phyloP scores from a whole-genome alignment of 164 flowering plant genomes.

The Saururus chinensis region DNA sequence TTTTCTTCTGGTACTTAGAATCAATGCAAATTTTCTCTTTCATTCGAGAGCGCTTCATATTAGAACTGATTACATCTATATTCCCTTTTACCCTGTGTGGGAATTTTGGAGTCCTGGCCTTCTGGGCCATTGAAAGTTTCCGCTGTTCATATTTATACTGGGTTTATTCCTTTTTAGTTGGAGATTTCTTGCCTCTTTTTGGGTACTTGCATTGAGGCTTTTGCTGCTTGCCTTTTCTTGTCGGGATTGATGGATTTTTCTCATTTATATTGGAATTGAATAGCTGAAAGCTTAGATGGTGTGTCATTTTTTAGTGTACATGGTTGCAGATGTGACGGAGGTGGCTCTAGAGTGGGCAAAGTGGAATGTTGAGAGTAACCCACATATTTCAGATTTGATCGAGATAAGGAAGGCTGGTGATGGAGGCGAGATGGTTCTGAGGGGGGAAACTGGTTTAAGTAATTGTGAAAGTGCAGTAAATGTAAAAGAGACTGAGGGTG shows the following conservation, averaged over 20 bases:
- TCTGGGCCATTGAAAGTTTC: no score
- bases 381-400: slow-evolving; percentile 59
- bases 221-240: no score
- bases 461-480: neutral
- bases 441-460: neutral
- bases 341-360: slow-evolving; percentile 91
- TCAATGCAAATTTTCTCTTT: no score
- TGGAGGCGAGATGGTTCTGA: slow-evolving; percentile 2
- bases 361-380: slow-evolving; percentile 62
- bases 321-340: slow-evolving; percentile 75
- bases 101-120: no score
- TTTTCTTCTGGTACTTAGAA: neutral
- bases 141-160: no score
- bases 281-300: neutral
- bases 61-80: no score
- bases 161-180: no score
- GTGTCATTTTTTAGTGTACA: neutral
- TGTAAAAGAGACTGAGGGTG: neutral
- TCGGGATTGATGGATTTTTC: neutral
- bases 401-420: slow-evolving; percentile 57
- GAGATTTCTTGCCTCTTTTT: no score
- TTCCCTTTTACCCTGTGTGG: no score
- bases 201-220: no score
- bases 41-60: no score
- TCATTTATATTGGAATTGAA: neutral